Conservation (phyloP, 2,329 filamentous ascomycete species). For the Microsporum ferrugineum region DNA sequence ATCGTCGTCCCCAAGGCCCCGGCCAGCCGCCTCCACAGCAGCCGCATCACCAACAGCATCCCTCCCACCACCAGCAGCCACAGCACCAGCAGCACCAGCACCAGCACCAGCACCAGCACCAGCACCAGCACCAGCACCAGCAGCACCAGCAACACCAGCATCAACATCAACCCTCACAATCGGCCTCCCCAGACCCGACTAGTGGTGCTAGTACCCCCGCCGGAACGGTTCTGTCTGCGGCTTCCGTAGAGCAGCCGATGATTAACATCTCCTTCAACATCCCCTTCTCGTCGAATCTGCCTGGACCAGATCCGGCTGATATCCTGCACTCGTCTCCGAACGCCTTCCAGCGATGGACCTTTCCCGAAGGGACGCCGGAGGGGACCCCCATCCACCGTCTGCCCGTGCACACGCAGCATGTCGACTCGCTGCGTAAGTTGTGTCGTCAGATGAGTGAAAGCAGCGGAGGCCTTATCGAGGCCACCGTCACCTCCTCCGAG, state of each 20-base stretch:
- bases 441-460: constrained; percentile 69
- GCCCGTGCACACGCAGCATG: constrained; percentile 81
- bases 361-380: constrained; percentile 75
- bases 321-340: constrained; percentile 84
- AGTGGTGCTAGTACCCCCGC: constrained; percentile 54
- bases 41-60: neutral
- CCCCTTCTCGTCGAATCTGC: constrained; percentile 83
- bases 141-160: neutral
- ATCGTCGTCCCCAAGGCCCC: constrained; percentile 44
- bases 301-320: constrained; percentile 86
- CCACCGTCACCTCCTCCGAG: constrained; percentile 70
- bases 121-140: neutral
- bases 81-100: neutral
- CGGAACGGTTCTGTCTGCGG: constrained; percentile 42
- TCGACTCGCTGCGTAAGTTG: constrained; percentile 64
- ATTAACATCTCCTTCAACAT: constrained; percentile 97
- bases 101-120: constrained; percentile 31
- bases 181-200: constrained; percentile 51
- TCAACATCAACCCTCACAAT: neutral
- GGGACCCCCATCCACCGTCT: constrained; percentile 76
- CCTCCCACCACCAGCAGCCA: neutral
- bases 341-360: constrained; percentile 84
- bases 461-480: constrained; percentile 62
- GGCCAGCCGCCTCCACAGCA: constrained; percentile 33
- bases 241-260: constrained; percentile 59